Evolutionary conservation across 164 flowering plant genomes (phyloP).

Genomic region (Berberis vulgaris): DNA sequence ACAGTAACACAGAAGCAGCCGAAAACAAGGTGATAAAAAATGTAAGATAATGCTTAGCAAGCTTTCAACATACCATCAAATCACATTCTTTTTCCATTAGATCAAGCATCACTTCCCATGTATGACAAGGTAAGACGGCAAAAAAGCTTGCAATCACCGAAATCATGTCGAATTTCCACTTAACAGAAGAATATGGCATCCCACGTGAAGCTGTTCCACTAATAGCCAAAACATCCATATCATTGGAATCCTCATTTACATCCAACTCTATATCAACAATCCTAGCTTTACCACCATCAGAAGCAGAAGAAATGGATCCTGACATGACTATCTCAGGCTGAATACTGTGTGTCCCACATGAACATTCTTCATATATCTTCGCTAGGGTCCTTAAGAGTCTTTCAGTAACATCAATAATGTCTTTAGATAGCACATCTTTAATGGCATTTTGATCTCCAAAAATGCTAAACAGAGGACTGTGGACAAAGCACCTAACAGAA

Average conservation of each 20-base stretch:
- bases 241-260: conserved; percentile 38
- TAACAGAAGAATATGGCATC: conserved; percentile 21
- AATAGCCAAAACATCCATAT: conserved; percentile 31
- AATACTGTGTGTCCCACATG: conserved; percentile 15
- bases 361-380: conserved; percentile 38
- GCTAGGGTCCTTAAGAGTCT: conserved; percentile 51
- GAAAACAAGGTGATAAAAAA: background rate
- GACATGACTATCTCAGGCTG: conserved; percentile 22
- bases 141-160: conserved; percentile 59
- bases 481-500: conserved; percentile 41
- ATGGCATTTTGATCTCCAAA: conserved; percentile 22
- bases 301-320: conserved; percentile 19
- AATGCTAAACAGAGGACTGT: conserved; percentile 40
- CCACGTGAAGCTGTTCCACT: conserved; percentile 24
- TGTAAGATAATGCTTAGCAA: conserved; percentile 1
- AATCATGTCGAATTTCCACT: conserved; percentile 62
- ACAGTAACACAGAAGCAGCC: background rate
- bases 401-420: conserved; percentile 35
- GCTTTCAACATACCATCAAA: background rate
- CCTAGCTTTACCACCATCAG: conserved; percentile 23
- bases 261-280: conserved; percentile 86
- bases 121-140: conserved; percentile 41
- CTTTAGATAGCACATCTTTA: conserved; percentile 19
- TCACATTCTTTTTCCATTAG: conserved; percentile 50
- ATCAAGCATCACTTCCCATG: conserved; percentile 64